phyloP scores from a whole-genome alignment of 176 grass and related monocot genomes.

The Rhynchospora tenuis region DNA sequence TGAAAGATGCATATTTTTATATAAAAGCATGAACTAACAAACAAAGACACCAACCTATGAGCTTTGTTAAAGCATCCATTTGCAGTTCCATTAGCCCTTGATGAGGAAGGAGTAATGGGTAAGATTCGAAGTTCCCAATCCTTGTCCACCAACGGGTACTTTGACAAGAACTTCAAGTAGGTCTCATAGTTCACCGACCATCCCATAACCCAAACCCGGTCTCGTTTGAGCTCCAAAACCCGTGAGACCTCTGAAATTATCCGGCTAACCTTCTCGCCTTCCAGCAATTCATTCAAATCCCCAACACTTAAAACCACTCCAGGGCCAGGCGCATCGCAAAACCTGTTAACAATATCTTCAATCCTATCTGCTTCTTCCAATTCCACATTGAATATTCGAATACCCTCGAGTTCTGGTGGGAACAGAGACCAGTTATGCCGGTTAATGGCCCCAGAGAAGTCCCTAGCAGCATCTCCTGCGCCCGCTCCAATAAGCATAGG shows the following conservation, averaged over 20 bases:
- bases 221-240: constrained; percentile 50
- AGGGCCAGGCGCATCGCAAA: neutral
- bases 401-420: constrained; percentile 27
- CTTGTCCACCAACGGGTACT: constrained; percentile 83
- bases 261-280: constrained; percentile 30
- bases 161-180: constrained; percentile 86
- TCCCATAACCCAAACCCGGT: constrained; percentile 64
- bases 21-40: neutral
- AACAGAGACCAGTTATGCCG: constrained; percentile 40
- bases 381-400: constrained; percentile 28
- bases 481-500: constrained; percentile 88
- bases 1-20: neutral
- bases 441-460: constrained; percentile 37
- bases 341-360: constrained; percentile 25
- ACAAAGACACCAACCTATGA: constrained; percentile 30
- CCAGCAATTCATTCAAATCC: constrained; percentile 64
- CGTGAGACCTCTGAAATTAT: constrained; percentile 72
- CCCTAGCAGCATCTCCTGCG: constrained; percentile 47
- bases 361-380: constrained; percentile 21
- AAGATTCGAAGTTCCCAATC: constrained; percentile 93
- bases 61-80: constrained; percentile 36
- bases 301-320: constrained; percentile 64
- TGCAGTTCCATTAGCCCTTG: constrained; percentile 19
- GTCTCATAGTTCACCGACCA: constrained; percentile 90
- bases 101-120: constrained; percentile 49